Percentiles rank a stretch among this genome's conserved stretches.
phyloP scores from a whole-genome alignment of 2,329 filamentous ascomycete species.

The Trichothecium sympodiale region DNA sequence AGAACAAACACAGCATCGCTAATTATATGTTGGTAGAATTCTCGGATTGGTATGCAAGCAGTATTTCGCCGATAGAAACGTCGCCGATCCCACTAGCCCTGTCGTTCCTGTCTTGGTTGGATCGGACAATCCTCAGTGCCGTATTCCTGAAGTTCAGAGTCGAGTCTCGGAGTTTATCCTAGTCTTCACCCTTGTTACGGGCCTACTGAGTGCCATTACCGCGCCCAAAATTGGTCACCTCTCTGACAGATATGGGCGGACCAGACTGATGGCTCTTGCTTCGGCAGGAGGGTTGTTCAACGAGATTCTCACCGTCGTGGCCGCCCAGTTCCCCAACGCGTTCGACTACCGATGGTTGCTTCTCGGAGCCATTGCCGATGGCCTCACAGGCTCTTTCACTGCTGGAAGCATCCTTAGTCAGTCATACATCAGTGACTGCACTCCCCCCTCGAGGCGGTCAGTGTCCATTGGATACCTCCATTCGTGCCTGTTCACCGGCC shows the following conservation, averaged over 20 bases:
- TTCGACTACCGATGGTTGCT: constrained; percentile 73
- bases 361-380: constrained; percentile 67
- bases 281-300: constrained; percentile 63
- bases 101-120: constrained; percentile 56
- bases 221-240: constrained; percentile 75
- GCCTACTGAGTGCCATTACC: constrained; percentile 67
- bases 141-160: constrained; percentile 65
- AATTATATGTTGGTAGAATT: constrained; percentile 37
- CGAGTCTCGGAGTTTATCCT: constrained; percentile 70
- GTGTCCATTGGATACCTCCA: constrained; percentile 86
- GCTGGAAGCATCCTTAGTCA: constrained; percentile 65
- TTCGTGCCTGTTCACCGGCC: constrained; percentile 77
- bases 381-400: constrained; percentile 80
- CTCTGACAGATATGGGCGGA: constrained; percentile 80
- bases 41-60: constrained; percentile 72
- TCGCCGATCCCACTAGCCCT: constrained; percentile 45
- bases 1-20: constrained; percentile 2
- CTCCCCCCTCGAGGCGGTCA: constrained; percentile 64
- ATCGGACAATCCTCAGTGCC: constrained; percentile 67
- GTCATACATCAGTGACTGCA: constrained; percentile 86
- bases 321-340: constrained; percentile 61
- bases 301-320: constrained; percentile 69
- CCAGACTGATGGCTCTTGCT: constrained; percentile 59
- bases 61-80: constrained; percentile 62
- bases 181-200: constrained; percentile 61